Evolutionary conservation across 2,329 filamentous ascomycete species (phyloP), one percentile per base, ranked within the genome.

Genomic region (Colletotrichum spinosum): DNA sequence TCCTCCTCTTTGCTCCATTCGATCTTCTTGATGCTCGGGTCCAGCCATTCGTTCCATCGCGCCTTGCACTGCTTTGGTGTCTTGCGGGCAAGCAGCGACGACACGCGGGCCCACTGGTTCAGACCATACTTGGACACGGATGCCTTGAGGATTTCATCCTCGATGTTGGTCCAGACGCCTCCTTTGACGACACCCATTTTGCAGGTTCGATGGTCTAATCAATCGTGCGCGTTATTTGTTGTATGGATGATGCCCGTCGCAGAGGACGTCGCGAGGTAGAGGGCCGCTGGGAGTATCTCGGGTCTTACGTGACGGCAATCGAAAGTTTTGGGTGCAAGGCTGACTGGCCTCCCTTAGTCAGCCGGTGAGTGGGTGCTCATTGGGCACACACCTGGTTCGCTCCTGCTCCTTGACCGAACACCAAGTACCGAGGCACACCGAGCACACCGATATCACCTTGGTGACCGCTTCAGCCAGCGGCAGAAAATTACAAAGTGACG

Each of bases 1-100:
- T 99, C 96, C 78, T 99, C 96, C 79, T 99, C 96, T 75, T 96
- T 92, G 76, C 93, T 97, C 95, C 96, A 99, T 82, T 99, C 96
- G 72, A 97, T 96, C 84, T 99, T 99, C 75, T 95, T 92, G 83
- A 99, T 98, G 76, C 92, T 93, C 17, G 96, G 96, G 76, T 99
- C 96, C 70, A 99, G 88, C 95, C 96, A 99, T 86, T 99, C 95
- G 77, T 91, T 90, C 96, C 96, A 99, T 82, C 96, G 88, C 67
- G 96, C 95, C 83, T 99, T 99, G 88, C 96, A 99, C 83, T 99
- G 96, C 83, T 99, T 99, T 55, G 96, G 90, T 38, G 96, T 98
- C 80, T 99, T 99, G 75, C 97, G 93, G 76, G 95, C 95, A 70
- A 99, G 90, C 70, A 99, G 88, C 64, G 96, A 98, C 60, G 96